Evolutionary conservation across 345 rosid genomes (phyloP), one percentile per base, ranked within the genome.

Genomic region (Lepidium didymum): DNA sequence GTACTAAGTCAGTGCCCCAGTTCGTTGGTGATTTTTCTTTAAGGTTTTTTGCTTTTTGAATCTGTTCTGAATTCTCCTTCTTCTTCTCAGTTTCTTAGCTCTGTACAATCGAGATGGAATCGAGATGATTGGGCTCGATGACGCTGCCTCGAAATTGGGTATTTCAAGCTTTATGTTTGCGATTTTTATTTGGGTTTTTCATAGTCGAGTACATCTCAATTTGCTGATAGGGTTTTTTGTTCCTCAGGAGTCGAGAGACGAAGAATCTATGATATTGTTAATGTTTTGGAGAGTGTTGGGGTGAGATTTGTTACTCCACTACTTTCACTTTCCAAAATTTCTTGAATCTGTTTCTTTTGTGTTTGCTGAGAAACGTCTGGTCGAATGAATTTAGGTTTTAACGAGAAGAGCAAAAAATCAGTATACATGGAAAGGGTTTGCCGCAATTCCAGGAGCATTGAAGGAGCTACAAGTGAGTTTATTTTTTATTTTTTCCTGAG

Each of bases 191-290:
- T 21, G 4, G 0, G 3, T 13, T 12, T 15, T 23, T 21, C 16
- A 8, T 35, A 29, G 41, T 18, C n/a, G 61, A 7, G 8, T 5
- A 5, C 3, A 56, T 56, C 43, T 19, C 18, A 27, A 10, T 56
- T 73, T 64, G 53, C 7, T 66, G 36, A 59, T 66, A 52, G 33
- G 44, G 36, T 1, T 56, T 38, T 38, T 1, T 16, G 36, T 6
- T 14, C 40, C 35, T 5, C 70, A 91, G 97, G 96, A 12, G 96
- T 91, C 18, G 97, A 89, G 73, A 81, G 97, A 40, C 83, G 97
- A 47, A 80, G 97, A 57, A 89, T 91, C 75, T 91, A 91, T 15
- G 97, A 91, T 62, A 88, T 91, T 33, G 97, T 91, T 50, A 91
- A 91, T 47, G 87, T 91, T 21, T 63, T 91, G 50, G 97, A 91